A percentile compares a stretch with the other conserved stretches of the same genome.
Evolutionary conservation across 139 green algal genomes (phyloP).

Genomic region (Penium margaritaceum): DNA sequence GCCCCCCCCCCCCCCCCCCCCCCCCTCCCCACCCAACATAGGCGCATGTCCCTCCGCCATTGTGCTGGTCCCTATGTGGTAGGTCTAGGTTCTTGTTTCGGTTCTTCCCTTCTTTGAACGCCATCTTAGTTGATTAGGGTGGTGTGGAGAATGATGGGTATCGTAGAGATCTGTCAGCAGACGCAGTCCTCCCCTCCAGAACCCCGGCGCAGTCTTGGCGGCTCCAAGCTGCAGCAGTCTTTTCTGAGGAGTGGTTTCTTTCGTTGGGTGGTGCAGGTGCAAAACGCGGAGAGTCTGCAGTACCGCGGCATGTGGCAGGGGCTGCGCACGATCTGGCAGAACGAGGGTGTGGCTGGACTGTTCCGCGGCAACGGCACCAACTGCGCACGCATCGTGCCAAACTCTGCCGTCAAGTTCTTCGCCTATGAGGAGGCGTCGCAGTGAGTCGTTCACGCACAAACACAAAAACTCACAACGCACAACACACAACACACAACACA

Average conservation of each 20-base stretch:
- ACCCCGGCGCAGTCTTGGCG: background rate
- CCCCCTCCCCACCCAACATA: too few species aligned
- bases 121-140: too few species aligned
- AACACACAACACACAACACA: too few species aligned
- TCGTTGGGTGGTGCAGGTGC: conserved; percentile 63
- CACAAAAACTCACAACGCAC: too few species aligned
- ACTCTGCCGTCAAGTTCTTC: conserved; percentile 95
- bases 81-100: too few species aligned
- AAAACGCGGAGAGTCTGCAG: conserved; percentile 70
- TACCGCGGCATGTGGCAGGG: conserved; percentile 72
- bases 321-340: conserved; percentile 64
- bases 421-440: conserved; percentile 82
- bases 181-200: background rate
- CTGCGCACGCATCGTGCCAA: conserved; percentile 94
- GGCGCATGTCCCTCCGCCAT: too few species aligned
- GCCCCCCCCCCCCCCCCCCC: too few species aligned
- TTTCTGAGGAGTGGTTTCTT: too few species aligned
- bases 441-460: conserved; percentile 15
- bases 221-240: background rate
- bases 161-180: background rate
- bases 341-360: conserved; percentile 81
- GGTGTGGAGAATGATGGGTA: background rate
- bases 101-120: too few species aligned
- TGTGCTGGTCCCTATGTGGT: too few species aligned
- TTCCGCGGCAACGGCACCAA: conserved; percentile 97